Evolutionary conservation across 139 green algal genomes (phyloP).

Genomic region (Haematococcus lacustris): DNA sequence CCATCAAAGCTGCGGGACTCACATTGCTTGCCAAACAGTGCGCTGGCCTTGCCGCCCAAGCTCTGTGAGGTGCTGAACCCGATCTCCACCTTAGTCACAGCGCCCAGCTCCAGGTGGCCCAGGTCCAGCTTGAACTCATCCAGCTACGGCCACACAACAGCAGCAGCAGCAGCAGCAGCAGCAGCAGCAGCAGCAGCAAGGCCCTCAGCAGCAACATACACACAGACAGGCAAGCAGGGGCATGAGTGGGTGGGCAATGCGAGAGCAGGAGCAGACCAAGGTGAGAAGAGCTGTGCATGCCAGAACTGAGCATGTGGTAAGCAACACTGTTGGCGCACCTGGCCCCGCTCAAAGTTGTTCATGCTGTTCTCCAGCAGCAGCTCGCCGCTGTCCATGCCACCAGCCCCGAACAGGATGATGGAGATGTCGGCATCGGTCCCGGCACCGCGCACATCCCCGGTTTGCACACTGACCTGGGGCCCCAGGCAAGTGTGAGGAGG

Average conservation of each 20-base stretch:
- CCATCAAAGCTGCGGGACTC: conserved; percentile 17
- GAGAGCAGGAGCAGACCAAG: too few species aligned
- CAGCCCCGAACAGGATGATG: conserved; percentile 43
- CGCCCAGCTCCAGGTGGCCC: conserved; percentile 28
- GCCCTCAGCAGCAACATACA: too few species aligned
- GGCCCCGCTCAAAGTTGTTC: conserved; percentile 47
- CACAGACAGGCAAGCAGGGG: too few species aligned
- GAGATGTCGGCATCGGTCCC: conserved; percentile 60
- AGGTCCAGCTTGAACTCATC: conserved; percentile 52
- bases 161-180: too few species aligned
- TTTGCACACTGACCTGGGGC: conserved; percentile 25
- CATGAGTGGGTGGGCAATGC: too few species aligned
- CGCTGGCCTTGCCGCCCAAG: conserved; percentile 24
- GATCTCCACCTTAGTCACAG: conserved; percentile 43
- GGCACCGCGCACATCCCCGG: conserved; percentile 38
- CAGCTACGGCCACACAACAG: conserved; percentile 15
- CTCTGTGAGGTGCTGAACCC: conserved; percentile 39
- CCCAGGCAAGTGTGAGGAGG: not conserved
- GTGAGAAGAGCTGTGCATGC: too few species aligned
- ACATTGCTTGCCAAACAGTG: conserved; percentile 35
- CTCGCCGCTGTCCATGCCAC: conserved; percentile 19
- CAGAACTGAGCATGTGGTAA: too few species aligned
- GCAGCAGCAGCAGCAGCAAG: too few species aligned
- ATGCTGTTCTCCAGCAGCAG: conserved; percentile 33
- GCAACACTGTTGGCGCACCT: too few species aligned